These are phyloP conservation scores for Eucalyptus pauciflora DNA, from an alignment of 345 rosid genomes.

Conservation along the genomic window DNA sequence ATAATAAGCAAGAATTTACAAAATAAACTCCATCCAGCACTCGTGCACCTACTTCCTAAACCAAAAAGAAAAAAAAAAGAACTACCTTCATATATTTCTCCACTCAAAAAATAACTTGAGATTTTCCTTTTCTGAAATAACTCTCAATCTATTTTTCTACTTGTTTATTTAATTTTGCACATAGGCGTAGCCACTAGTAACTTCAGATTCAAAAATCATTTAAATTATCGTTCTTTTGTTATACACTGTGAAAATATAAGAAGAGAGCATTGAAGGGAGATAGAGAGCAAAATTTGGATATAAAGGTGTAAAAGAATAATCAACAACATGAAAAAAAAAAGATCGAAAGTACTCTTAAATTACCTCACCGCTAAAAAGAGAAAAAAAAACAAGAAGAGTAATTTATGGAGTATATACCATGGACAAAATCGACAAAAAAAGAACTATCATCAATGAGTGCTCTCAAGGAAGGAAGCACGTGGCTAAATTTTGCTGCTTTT, in stretches of 20 bases:
- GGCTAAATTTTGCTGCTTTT: too few species aligned
- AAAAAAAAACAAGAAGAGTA: neutral
- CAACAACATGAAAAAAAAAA: neutral
- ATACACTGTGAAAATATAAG: neutral
- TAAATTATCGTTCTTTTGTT: neutral
- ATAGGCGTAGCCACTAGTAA: neutral
- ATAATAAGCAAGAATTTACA: neutral
- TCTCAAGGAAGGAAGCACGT: too few species aligned
- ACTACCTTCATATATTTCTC: neutral
- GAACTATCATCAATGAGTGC: too few species aligned
- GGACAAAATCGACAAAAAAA: too few species aligned
- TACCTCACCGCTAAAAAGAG: neutral
- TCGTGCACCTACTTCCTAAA: neutral
- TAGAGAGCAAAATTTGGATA: neutral
- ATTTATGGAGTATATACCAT: neutral
- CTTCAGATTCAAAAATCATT: neutral
- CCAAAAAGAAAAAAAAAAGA: neutral
- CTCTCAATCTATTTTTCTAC: neutral
- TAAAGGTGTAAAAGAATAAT: neutral
- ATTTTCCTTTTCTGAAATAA: neutral
- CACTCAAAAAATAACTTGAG: neutral
- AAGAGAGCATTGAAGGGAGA: neutral
- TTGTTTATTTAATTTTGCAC: neutral
- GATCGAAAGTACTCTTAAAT: neutral
- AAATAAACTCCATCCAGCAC: neutral